Percentiles rank a stretch among this genome's conserved stretches.
phyloP scores from a whole-genome alignment of 2,329 filamentous ascomycete species.

The Penicillium sp. region DNA sequence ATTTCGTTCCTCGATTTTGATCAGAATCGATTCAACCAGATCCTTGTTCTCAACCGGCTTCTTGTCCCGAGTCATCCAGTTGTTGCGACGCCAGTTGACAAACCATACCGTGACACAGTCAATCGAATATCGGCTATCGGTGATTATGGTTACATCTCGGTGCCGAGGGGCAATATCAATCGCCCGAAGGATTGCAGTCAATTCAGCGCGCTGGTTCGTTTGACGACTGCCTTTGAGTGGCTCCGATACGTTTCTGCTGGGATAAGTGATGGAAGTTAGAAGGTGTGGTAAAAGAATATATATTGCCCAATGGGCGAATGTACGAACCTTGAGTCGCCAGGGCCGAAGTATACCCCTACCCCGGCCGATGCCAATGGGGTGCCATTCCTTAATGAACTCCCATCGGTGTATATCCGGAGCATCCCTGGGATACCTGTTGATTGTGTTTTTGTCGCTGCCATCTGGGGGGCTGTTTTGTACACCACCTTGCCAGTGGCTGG shows the following conservation, averaged over 20 bases:
- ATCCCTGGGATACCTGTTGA: conserved; percentile 49
- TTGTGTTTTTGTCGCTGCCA: conserved; percentile 47
- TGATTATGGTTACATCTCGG: conserved; percentile 72
- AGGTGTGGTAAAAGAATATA: not conserved
- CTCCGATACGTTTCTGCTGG: conserved; percentile 69
- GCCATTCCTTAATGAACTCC: conserved; percentile 62
- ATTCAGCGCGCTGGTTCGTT: conserved; percentile 95
- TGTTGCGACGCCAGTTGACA: conserved; percentile 69
- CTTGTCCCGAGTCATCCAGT: conserved; percentile 72
- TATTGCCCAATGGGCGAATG: not conserved
- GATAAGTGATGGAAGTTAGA: conserved; percentile 27
- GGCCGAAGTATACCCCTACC: conserved; percentile 65
- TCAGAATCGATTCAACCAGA: conserved; percentile 70
- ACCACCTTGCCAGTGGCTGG: conserved; percentile 54
- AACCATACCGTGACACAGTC: conserved; percentile 87
- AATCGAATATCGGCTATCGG: conserved; percentile 89
- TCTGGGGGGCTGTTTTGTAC: conserved; percentile 55
- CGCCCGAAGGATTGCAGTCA: conserved; percentile 82
- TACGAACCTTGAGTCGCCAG: conserved; percentile 55
- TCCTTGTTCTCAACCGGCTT: conserved; percentile 84
- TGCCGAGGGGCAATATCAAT: conserved; percentile 70
- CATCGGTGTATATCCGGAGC: conserved; percentile 64
- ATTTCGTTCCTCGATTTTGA: conserved; percentile 68
- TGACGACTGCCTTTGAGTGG: conserved; percentile 70
- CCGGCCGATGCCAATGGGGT: conserved; percentile 56